These are phyloP conservation scores for Ophiocordyceps unilateralis DNA, from an alignment of 2,329 filamentous ascomycete species.

Conservation along the genomic window DNA sequence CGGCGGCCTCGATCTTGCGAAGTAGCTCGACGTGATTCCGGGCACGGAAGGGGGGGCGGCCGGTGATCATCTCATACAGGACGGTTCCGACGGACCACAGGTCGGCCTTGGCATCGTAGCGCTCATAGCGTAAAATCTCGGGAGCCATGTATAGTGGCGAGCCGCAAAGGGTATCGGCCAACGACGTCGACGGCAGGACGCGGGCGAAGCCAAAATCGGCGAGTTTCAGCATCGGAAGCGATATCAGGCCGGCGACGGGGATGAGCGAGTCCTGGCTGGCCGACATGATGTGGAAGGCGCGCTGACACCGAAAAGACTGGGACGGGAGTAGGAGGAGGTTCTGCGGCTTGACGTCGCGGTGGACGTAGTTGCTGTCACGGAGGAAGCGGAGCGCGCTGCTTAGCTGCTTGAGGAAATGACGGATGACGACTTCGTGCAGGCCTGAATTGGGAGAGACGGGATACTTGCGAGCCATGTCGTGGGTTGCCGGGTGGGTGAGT, in stretches of 20 bases:
- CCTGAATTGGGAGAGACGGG: conserved; percentile 68
- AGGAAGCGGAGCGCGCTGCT: conserved; percentile 83
- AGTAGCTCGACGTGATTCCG: conserved; percentile 89
- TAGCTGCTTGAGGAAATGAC: conserved; percentile 92
- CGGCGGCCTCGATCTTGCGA: conserved; percentile 74
- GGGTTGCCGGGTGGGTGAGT: conserved; percentile 60
- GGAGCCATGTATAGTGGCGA: conserved; percentile 98
- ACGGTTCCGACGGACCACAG: conserved; percentile 97
- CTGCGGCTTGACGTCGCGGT: conserved; percentile 94
- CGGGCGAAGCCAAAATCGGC: conserved; percentile 98
- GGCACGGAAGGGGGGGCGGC: conserved; percentile 78
- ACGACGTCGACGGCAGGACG: conserved; percentile 72
- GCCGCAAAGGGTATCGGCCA: conserved; percentile 91
- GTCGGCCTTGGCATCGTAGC: conserved; percentile 93
- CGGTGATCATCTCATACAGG: conserved; percentile 85
- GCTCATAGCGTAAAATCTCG: conserved; percentile 91
- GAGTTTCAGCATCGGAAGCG: conserved; percentile 89
- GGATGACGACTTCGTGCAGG: conserved; percentile 89
- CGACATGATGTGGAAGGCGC: conserved; percentile 44
- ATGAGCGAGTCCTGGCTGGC: conserved; percentile 67
- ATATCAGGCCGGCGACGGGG: conserved; percentile 63
- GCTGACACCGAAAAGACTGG: conserved; percentile 45
- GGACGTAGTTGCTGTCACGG: conserved; percentile 69
- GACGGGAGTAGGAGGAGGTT: conserved; percentile 84
- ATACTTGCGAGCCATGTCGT: conserved; percentile 86